Evolutionary conservation across 306 rosid species (phyloP), one percentile per base, ranked within the genome.

Genomic region (Rubus parviflorus): DNA sequence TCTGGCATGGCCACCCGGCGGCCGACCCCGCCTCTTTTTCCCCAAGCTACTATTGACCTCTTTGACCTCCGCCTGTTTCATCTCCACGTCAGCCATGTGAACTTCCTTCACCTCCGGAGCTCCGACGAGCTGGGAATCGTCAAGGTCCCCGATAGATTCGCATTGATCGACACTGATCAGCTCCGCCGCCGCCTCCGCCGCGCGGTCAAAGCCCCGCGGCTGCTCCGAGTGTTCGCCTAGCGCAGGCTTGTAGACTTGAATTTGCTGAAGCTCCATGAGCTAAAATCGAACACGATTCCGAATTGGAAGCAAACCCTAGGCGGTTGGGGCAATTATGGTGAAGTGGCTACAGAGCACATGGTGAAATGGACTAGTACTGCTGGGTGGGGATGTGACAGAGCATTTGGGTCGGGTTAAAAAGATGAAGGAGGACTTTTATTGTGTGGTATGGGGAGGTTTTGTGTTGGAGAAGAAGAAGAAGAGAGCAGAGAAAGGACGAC

Each of bases 21-120:
- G 98, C 23, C 99, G 94, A 3, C 96, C 96, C 0, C 99, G 94
- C 85, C 84, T 87, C 47, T 87, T 84, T 70, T 85, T 86, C 80
- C 77, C 89, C 35, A 52, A 74, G 63, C 40, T 79, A 35, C 76
- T 85, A 48, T 79, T 86, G n/a, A 30, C 77, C 16, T 64, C 74
- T 46, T 80, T 52, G 4, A 76, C 86, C 62, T 79, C 87, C 53
- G 60, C 37, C 11, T 22, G 35, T 30, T 30, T 30, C 35, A 1
- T 30, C 35, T 53, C 60, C 52, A 38, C 64, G n/a, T 15, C 30
- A 16, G 30, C 48, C 11, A 15, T 38, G 17, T 12, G 19, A 41
- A 37, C 74, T 15, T 35, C 77, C 7, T 52, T 77, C 85, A 43
- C 53, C 38, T 49, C 62, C 20, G 87, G 52, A 41, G 75, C 86